These are phyloP conservation scores for Waitea zeae DNA, from an alignment of 1,284 basidiomycete species.

Conservation along the genomic window DNA sequence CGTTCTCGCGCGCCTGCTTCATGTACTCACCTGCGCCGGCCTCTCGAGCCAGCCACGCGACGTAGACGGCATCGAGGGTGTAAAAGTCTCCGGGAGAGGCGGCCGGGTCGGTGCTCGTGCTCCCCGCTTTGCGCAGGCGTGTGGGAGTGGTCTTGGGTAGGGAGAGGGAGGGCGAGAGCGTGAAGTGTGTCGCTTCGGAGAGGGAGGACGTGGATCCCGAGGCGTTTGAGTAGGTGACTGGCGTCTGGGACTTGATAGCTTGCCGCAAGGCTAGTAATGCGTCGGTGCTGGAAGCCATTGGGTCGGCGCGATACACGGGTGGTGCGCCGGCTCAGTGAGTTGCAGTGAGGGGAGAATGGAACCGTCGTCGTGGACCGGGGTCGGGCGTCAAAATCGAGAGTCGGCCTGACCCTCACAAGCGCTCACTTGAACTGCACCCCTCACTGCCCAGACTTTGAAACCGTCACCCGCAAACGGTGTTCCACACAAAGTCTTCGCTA, in stretches of 20 bases:
- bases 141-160: conserved; percentile 61
- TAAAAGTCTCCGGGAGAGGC: conserved; percentile 45
- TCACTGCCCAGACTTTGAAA: too few species aligned
- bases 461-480: too few species aligned
- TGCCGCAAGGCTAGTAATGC: conserved; percentile 35
- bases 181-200: conserved; percentile 43
- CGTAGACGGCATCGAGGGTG: conserved; percentile 62
- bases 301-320: background rate
- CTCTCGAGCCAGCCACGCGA: conserved; percentile 65
- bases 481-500: too few species aligned
- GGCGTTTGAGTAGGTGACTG: conserved; percentile 27
- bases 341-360: too few species aligned
- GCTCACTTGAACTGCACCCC: too few species aligned
- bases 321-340: too few species aligned
- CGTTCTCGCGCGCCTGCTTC: conserved; percentile 62
- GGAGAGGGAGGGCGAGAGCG: conserved; percentile 31
- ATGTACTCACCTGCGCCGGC: conserved; percentile 71
- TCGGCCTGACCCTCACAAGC: too few species aligned
- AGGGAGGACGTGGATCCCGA: conserved; percentile 27
- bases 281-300: conserved; percentile 17
- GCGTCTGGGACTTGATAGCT: conserved; percentile 31
- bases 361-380: too few species aligned
- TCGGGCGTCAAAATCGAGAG: too few species aligned
- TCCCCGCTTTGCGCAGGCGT: conserved; percentile 46
- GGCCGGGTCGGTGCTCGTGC: conserved; percentile 18